A percentile compares a stretch with the other conserved stretches of the same genome.
Conservation (phyloP, 2,329 filamentous ascomycete species). For the Talaromyces sp. region DNA sequence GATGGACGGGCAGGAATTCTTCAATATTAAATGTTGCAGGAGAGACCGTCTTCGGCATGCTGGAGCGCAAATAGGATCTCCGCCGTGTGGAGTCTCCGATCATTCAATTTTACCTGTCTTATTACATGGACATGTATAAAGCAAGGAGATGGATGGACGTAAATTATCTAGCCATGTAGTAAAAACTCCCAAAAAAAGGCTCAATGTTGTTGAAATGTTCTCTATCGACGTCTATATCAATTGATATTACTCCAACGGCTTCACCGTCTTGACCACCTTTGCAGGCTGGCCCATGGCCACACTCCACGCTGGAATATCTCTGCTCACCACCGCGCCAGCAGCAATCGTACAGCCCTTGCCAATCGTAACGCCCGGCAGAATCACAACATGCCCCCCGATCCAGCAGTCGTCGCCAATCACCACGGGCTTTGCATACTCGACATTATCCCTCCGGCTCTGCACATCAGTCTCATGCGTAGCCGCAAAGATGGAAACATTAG, state of each 20-base stretch:
- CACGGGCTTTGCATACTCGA: conserved; percentile 48
- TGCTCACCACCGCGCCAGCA: conserved; percentile 38
- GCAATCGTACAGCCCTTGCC: conserved; percentile 39
- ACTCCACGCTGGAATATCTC: conserved; percentile 17
- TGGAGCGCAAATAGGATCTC: background rate
- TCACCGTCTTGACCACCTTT: conserved; percentile 13
- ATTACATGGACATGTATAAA: background rate
- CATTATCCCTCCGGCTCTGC: conserved; percentile 41
- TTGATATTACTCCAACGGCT: conserved; percentile 2
- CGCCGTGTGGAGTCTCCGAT: background rate
- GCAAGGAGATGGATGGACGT: background rate
- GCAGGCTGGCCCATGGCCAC: conserved; percentile 14
- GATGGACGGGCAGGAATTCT: too few species aligned
- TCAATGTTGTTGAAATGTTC: too few species aligned
- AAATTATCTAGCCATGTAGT: background rate
- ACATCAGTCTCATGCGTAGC: conserved; percentile 52
- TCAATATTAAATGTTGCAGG: background rate
- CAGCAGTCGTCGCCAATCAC: conserved; percentile 46
- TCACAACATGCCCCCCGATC: conserved; percentile 46
- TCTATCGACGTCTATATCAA: background rate
- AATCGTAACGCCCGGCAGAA: conserved; percentile 40
- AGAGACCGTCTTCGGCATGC: background rate
- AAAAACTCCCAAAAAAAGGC: too few species aligned
- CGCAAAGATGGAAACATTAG: conserved; percentile 49
- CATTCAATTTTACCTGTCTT: background rate